Evolutionary conservation across 352 stramenopile species (phyloP), one percentile per base, ranked within the genome.

Genomic region (Pythium sukuiense): DNA sequence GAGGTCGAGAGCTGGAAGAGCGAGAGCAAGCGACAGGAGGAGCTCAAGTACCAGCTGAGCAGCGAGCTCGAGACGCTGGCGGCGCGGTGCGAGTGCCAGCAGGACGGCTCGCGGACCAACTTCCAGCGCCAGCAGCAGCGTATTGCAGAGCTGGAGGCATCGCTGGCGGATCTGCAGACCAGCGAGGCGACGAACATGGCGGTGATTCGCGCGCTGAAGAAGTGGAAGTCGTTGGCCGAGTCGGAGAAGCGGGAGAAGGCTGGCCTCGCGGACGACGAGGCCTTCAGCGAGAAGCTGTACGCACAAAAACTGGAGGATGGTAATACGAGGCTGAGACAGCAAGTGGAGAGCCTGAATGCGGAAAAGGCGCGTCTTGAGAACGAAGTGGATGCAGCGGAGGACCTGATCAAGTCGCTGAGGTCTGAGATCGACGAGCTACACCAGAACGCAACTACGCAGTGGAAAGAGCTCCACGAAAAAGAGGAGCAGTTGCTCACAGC

Each of bases 1-100:
- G 85, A 96, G 32, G 65, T 77, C 3, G 81, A 89, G 24, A 84
- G 78, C 53, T 94, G 85, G 80, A 87, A 81, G 66, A 81, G 76
- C 56, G 88, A 89, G 59, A 82, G 76, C 65, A 70, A 77, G 46
- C 77, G 74, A 29, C 79, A 90, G 48, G 87, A 94, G 29, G 80
- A 93, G 45, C 27, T 56, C 56, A 88, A 90, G 27, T 67, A 76
- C 52, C 76, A 85, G 46, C 62, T 93, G 27, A 71, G 70, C 0
- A 64, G 71, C 11, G 77, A 85, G 39, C 77, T 92, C 27, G 81
- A 93, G 70, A 73, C 74, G 32, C 79, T 89, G 29, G 71, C 76
- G 12, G 53, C 70, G 24, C 73, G 76, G 3, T 87, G 73, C 41
- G 61, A 78, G 29, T 89, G 81, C 59, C 65, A 57, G 32, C 57